phyloP scores from a whole-genome alignment of 352 stramenopile genomes.

The Pythium utonaiense region DNA sequence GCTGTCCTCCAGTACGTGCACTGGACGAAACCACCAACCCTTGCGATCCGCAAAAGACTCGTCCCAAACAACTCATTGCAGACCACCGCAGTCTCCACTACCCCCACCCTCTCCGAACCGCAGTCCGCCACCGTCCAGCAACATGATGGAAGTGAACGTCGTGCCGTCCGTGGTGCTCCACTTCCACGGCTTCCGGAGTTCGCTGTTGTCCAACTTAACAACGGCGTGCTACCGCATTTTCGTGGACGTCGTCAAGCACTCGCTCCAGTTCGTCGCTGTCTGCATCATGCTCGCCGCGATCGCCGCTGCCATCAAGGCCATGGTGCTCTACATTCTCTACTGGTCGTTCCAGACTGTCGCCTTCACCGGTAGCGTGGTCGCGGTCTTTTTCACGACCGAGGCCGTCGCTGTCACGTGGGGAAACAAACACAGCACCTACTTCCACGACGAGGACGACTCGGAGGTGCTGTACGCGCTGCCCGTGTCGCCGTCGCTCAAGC shows the following conservation, averaged over 20 bases:
- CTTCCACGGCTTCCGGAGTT: slow-evolving; percentile 50
- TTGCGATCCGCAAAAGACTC: not conserved
- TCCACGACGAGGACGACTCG: slow-evolving; percentile 19
- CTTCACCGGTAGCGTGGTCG: not conserved
- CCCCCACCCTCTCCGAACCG: slow-evolving; percentile 1
- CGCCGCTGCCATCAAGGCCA: slow-evolving; percentile 6
- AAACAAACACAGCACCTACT: slow-evolving; percentile 16
- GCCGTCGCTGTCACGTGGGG: slow-evolving; percentile 7
- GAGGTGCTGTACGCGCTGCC: not conserved
- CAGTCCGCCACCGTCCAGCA: slow-evolving; percentile 6
- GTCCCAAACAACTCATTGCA: too few relatives aligned
- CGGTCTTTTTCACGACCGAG: slow-evolving; percentile 11
- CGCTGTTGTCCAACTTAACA: slow-evolving; percentile 23
- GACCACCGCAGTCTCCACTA: not conserved
- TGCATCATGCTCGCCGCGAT: slow-evolving; percentile 23
- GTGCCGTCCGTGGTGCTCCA: slow-evolving; percentile 56
- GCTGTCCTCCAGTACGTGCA: not conserved
- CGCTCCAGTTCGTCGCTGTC: slow-evolving; percentile 22
- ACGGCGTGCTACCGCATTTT: slow-evolving; percentile 23
- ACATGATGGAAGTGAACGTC: slow-evolving; percentile 26
- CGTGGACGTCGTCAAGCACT: slow-evolving; percentile 23
- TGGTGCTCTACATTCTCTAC: not conserved
- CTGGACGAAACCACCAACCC: slow-evolving; percentile 2
- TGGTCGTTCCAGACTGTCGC: not conserved
- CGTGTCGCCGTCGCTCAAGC: slow-evolving; percentile 23